phyloP scores from a whole-genome alignment of 768 basidiomycete species.

The Pholiota molesta region DNA sequence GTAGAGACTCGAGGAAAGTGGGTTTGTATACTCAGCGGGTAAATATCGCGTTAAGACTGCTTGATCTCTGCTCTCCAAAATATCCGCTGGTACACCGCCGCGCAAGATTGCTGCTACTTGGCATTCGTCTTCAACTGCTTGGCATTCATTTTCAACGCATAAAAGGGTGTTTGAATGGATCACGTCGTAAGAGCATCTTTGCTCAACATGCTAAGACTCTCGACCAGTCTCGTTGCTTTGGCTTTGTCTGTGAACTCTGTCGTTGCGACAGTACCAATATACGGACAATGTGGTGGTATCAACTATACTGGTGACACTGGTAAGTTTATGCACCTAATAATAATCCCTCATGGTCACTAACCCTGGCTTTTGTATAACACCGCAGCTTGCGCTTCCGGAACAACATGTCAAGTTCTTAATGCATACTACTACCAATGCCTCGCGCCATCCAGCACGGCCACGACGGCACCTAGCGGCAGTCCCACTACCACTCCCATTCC shows the following conservation, averaged over 20 bases:
- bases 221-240: conserved; percentile 29
- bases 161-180: no score
- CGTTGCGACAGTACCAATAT: conserved; percentile 29
- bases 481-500: conserved; percentile 21
- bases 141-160: no score
- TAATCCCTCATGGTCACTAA: background rate
- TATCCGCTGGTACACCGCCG: no score
- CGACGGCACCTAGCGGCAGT: conserved; percentile 11
- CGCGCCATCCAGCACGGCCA: conserved; percentile 22
- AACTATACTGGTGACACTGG: conserved; percentile 43
- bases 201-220: conserved; percentile 29
- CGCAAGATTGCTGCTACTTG: no score
- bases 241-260: conserved; percentile 31
- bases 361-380: background rate
- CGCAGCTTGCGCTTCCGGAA: conserved; percentile 40
- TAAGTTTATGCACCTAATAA: conserved; percentile 20
- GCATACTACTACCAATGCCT: conserved; percentile 49
- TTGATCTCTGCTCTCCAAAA: no score
- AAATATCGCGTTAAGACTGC: no score
- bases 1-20: no score
- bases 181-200: no score
- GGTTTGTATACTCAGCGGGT: no score
- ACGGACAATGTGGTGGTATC: conserved; percentile 43
- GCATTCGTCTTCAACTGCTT: no score
- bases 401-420: conserved; percentile 37